Evolutionary conservation across 2,329 filamentous ascomycete genomes (phyloP).

Genomic region (Aspergillus floridensis): DNA sequence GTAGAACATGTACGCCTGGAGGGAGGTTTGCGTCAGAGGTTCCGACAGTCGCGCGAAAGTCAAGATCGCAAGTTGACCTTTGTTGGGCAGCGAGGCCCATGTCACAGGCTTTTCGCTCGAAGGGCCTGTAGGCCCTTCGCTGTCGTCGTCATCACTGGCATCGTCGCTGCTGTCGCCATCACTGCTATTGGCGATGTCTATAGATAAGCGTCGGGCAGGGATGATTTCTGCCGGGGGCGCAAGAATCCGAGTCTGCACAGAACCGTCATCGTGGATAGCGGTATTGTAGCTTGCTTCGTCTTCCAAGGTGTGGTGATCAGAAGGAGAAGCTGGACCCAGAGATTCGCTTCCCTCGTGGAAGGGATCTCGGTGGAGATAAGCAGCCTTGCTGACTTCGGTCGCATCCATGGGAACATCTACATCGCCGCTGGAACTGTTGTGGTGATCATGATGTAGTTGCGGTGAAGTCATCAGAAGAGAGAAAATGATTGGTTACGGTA

Average conservation of each 20-base stretch:
- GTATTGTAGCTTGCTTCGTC: slow-evolving; percentile 21
- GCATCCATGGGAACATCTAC: slow-evolving; percentile 10
- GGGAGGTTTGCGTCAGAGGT: slow-evolving; percentile 74
- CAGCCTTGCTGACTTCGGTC: slow-evolving; percentile 1
- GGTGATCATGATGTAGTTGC: slow-evolving; percentile 6
- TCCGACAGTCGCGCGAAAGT: slow-evolving; percentile 77
- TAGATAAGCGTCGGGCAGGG: slow-evolving; percentile 14
- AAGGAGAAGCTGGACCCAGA: background rate
- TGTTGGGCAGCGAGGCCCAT: slow-evolving; percentile 72
- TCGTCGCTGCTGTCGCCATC: slow-evolving; percentile 14
- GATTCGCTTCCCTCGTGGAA: background rate
- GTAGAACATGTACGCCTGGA: slow-evolving; percentile 82
- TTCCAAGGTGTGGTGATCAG: slow-evolving; percentile 10
- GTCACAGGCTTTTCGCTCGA: slow-evolving; percentile 51
- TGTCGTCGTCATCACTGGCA: slow-evolving; percentile 15
- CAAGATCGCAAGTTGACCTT: slow-evolving; percentile 73
- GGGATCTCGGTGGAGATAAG: slow-evolving; percentile 1
- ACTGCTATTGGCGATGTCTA: slow-evolving; percentile 7
- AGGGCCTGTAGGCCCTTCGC: slow-evolving; percentile 3
- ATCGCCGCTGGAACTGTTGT: slow-evolving; percentile 9
- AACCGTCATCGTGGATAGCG: slow-evolving; percentile 14
- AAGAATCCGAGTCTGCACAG: slow-evolving; percentile 9
- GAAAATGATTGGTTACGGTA: background rate
- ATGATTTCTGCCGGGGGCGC: slow-evolving; percentile 16
- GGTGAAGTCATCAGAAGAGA: slow-evolving; percentile 15